Percentiles rank a stretch among this genome's conserved stretches.
Conservation (phyloP, 805 yeast species). For the Torulaspora indica region DNA sequence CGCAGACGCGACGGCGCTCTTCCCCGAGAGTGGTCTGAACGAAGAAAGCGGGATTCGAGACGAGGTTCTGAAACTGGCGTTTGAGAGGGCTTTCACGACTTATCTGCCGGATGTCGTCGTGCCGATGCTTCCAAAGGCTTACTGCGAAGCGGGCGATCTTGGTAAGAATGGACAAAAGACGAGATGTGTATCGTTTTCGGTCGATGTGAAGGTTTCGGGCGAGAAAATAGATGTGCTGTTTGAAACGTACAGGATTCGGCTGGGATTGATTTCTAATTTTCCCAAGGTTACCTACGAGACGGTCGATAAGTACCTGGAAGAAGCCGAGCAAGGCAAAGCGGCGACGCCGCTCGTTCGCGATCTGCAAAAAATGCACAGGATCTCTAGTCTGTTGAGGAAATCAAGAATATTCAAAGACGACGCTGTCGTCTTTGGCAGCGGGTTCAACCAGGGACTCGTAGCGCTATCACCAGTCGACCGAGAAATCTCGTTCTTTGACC, state of each 20-base stretch:
- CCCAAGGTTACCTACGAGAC: slow-evolving; percentile 55
- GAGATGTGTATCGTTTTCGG: slow-evolving; percentile 47
- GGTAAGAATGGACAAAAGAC: slow-evolving; percentile 42
- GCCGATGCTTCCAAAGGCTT: slow-evolving; percentile 64
- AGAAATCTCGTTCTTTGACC: slow-evolving; percentile 25
- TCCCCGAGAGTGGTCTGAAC: slow-evolving; percentile 35
- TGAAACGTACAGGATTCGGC: slow-evolving; percentile 35
- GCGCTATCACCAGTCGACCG: slow-evolving; percentile 14
- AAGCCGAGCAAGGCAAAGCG: slow-evolving; percentile 11
- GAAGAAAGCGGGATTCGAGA: slow-evolving; percentile 21
- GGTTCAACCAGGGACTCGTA: slow-evolving; percentile 30
- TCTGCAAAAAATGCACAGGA: slow-evolving; percentile 35
- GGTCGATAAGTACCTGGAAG: slow-evolving; percentile 50
- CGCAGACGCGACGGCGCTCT: slow-evolving; percentile 79
- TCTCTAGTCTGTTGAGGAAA: slow-evolving; percentile 21
- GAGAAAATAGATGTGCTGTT: slow-evolving; percentile 21
- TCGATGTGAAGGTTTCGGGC: slow-evolving; percentile 34
- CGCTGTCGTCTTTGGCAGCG: slow-evolving; percentile 42
- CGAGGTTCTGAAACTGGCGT: slow-evolving; percentile 51
- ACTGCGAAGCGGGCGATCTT: slow-evolving; percentile 50
- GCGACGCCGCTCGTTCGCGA: slow-evolving; percentile 28
- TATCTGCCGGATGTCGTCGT: slow-evolving; percentile 64
- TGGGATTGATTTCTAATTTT: slow-evolving; percentile 45
- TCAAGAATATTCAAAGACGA: slow-evolving; percentile 36
- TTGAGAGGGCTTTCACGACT: slow-evolving; percentile 56